Evolutionary conservation across 768 basidiomycete genomes (phyloP).

Genomic region (Kwoniella dendrophila): DNA sequence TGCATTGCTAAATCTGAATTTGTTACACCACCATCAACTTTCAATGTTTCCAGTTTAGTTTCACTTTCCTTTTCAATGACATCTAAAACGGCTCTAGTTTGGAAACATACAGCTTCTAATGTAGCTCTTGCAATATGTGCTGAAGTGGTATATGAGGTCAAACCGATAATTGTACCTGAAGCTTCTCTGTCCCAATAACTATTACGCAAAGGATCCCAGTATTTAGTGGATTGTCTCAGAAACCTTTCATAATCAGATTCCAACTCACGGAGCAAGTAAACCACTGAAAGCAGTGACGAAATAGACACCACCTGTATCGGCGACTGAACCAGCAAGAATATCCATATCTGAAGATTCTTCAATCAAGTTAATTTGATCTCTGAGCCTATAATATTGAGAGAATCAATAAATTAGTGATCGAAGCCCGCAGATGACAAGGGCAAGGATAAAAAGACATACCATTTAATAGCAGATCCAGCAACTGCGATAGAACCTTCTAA

Average conservation of each 20-base stretch:
- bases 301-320: constrained; percentile 83
- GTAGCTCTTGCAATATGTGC: constrained; percentile 93
- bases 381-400: constrained; percentile 67
- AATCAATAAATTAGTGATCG: not conserved
- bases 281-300: constrained; percentile 98
- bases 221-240: too few species aligned
- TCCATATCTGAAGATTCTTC: constrained; percentile 80
- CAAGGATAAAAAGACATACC: constrained; percentile 58
- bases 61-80: constrained; percentile 89
- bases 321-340: constrained; percentile 72
- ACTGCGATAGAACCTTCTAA: constrained; percentile 94
- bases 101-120: constrained; percentile 93
- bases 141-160: constrained; percentile 60
- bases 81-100: constrained; percentile 91
- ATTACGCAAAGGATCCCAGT: constrained; percentile 1
- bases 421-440: too few species aligned
- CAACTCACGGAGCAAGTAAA: constrained; percentile 80
- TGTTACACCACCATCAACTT: constrained; percentile 74
- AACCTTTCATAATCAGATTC: not conserved
- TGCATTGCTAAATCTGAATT: constrained; percentile 61
- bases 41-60: constrained; percentile 75
- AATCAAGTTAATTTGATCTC: constrained; percentile 87
- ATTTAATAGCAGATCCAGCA: constrained; percentile 93
- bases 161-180: constrained; percentile 58
- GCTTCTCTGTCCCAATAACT: constrained; percentile 85